Percentiles rank a stretch among this genome's conserved stretches.
phyloP scores from a whole-genome alignment of 73 alveolate genomes.

The Uronychia setigera region DNA sequence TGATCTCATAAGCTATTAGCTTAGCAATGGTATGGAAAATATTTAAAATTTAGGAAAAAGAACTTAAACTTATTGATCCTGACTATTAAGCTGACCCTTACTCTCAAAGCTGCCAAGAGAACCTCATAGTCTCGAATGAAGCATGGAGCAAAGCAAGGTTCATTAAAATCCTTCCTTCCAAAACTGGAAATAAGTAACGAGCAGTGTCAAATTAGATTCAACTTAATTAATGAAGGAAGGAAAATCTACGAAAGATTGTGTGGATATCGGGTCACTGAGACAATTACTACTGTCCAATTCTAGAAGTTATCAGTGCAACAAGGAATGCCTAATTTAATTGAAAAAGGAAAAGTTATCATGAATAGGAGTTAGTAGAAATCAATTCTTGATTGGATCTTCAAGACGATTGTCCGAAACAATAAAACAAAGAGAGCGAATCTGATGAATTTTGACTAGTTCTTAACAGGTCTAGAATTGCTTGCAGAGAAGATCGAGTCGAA shows the following conservation, averaged over 20 bases:
- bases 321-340: background rate
- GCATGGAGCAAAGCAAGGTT: background rate
- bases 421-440: background rate
- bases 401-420: background rate
- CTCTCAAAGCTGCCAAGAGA: background rate
- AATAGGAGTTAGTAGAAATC: background rate
- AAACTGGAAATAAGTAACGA: background rate
- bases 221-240: background rate
- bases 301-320: background rate
- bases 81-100: background rate
- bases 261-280: background rate
- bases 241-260: background rate
- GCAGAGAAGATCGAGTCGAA: background rate
- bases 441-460: background rate
- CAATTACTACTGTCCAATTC: background rate
- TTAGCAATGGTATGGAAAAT: background rate
- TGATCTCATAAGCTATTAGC: background rate
- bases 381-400: background rate
- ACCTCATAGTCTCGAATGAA: background rate
- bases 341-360: background rate
- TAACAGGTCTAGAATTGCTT: background rate
- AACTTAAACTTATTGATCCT: background rate
- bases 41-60: background rate
- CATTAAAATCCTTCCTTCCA: background rate
- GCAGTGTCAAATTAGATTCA: background rate